These are phyloP conservation scores for Borovskyia barvae DNA, from an alignment of 208 protist species.

Conservation along the genomic window DNA sequence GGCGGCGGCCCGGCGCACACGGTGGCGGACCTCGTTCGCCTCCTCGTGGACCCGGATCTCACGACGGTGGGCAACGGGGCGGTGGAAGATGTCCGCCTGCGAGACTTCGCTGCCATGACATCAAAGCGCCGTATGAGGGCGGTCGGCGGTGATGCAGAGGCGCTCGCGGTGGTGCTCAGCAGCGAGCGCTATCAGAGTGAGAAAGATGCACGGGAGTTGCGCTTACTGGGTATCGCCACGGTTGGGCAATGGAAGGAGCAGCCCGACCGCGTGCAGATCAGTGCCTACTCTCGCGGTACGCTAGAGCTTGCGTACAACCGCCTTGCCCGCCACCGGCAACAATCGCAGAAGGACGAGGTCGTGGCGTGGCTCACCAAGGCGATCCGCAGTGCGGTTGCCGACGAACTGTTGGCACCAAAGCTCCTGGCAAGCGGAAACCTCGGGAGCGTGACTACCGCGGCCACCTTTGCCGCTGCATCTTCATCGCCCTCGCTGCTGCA, in stretches of 20 bases:
- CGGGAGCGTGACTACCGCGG: neutral
- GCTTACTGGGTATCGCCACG: constrained; percentile 58
- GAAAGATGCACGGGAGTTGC: constrained; percentile 64
- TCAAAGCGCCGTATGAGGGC: constrained; percentile 57
- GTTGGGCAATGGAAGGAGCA: constrained; percentile 75
- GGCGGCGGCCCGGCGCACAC: constrained; percentile 9
- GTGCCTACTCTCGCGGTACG: constrained; percentile 60
- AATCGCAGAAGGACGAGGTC: constrained; percentile 59
- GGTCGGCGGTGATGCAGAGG: constrained; percentile 44
- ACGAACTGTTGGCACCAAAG: constrained; percentile 55
- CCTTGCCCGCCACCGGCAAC: constrained; percentile 17
- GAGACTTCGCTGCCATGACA: constrained; percentile 72
- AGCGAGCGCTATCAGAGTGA: constrained; percentile 65
- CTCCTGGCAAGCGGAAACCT: constrained; percentile 3
- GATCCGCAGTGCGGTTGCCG: constrained; percentile 73
- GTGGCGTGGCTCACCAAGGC: constrained; percentile 79
- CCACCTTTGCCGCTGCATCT: neutral
- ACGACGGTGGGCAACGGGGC: constrained; percentile 13
- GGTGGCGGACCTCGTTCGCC: constrained; percentile 52
- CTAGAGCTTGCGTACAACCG: constrained; percentile 53
- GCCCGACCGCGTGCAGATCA: constrained; percentile 61
- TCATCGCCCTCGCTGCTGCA: neutral
- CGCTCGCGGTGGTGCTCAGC: constrained; percentile 48
- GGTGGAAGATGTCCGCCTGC: constrained; percentile 66
- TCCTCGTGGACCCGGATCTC: constrained; percentile 57